Conservation (phyloP, 768 basidiomycete genomes). For the Steccherinum ochraceum region DNA sequence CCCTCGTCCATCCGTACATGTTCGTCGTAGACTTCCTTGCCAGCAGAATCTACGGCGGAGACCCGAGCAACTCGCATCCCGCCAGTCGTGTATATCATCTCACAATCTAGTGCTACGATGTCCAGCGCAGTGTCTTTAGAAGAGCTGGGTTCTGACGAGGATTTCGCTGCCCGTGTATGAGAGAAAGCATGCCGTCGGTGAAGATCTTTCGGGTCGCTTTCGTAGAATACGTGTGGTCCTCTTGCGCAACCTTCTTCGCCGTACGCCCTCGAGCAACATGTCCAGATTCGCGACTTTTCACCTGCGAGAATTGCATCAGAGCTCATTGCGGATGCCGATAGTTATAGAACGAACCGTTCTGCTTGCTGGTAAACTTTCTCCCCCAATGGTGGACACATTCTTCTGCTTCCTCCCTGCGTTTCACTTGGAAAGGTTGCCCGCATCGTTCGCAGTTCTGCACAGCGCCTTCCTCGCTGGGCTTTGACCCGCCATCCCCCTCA, state of each 20-base stretch:
- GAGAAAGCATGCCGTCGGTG: conserved; percentile 78
- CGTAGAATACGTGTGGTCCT: conserved; percentile 90
- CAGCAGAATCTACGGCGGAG: conserved; percentile 78
- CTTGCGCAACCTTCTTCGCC: conserved; percentile 64
- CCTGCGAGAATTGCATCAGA: conserved; percentile 32
- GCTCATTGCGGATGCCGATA: not conserved
- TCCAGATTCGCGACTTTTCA: conserved; percentile 61
- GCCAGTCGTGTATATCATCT: conserved; percentile 93
- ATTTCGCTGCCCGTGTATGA: conserved; percentile 25
- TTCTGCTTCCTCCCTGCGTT: conserved; percentile 44
- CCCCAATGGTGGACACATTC: conserved; percentile 87
- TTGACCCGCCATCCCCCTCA: conserved; percentile 52
- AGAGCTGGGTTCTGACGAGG: conserved; percentile 18
- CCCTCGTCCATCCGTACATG: conserved; percentile 75
- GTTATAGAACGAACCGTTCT: conserved; percentile 48
- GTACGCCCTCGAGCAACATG: conserved; percentile 69
- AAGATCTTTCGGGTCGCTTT: conserved; percentile 54
- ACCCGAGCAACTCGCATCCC: conserved; percentile 89
- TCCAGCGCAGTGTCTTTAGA: conserved; percentile 45
- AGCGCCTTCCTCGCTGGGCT: conserved; percentile 57
- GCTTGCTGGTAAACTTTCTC: conserved; percentile 48
- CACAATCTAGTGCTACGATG: conserved; percentile 89
- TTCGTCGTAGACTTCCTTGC: conserved; percentile 75
- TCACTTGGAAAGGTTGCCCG: conserved; percentile 59
- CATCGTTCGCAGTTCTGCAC: conserved; percentile 78